A percentile compares a stretch with the other conserved stretches of the same genome.
These are phyloP conservation scores for Nidula microcarpa DNA, from an alignment of 768 basidiomycete genomes.

Conservation along the genomic window DNA sequence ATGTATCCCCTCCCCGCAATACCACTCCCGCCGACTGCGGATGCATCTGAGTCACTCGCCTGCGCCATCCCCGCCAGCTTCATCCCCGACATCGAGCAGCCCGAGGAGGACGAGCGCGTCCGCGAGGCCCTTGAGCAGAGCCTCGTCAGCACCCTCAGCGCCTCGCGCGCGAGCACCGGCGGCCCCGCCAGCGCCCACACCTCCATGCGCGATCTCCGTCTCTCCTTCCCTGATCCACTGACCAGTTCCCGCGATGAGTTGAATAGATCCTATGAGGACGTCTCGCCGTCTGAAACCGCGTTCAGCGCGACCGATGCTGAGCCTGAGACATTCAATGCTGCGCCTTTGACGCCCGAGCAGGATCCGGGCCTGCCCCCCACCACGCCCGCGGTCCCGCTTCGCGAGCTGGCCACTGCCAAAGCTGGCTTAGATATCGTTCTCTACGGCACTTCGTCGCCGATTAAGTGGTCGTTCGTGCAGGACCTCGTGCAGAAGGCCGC, in stretches of 20 bases:
- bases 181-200: conserved; percentile 48
- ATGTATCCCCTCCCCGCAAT: conserved; percentile 23
- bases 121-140: conserved; percentile 80
- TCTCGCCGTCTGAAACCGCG: conserved; percentile 32
- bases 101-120: conserved; percentile 61
- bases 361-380: conserved; percentile 29
- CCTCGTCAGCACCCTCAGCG: conserved; percentile 74
- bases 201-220: conserved; percentile 69
- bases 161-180: conserved; percentile 65
- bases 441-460: conserved; percentile 58
- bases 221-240: conserved; percentile 84
- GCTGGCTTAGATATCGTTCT: conserved; percentile 58
- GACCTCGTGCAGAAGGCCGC: conserved; percentile 55
- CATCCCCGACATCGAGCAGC: conserved; percentile 20
- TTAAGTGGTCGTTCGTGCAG: conserved; percentile 62
- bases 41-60: conserved; percentile 18
- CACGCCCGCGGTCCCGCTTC: conserved; percentile 31
- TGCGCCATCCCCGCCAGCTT: conserved; percentile 16
- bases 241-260: conserved; percentile 66
- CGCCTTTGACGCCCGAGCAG: conserved; percentile 16
- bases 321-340: conserved; percentile 7
- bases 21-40: conserved; percentile 18
- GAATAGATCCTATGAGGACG: conserved; percentile 55
- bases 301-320: conserved; percentile 18
- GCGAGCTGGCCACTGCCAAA: conserved; percentile 20